Evolutionary conservation across 2,329 filamentous ascomycete genomes (phyloP), one percentile per base, ranked within the genome.

Genomic region (Colletotrichum zoysiae): DNA sequence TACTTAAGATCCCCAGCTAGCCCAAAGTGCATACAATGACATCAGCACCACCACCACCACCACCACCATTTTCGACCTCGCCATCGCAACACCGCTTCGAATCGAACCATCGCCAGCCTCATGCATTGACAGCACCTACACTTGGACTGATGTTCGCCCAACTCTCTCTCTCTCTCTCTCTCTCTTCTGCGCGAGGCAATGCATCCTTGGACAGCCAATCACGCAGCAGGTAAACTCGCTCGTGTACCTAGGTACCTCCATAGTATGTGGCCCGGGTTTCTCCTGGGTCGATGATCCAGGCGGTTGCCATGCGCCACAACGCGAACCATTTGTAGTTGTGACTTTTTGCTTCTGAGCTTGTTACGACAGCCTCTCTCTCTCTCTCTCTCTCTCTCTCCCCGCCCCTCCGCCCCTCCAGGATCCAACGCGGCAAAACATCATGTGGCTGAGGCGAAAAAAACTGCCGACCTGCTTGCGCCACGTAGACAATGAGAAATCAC

Each of bases 71-170:
- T 23, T 16, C 6, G 9, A 35, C 16, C 46, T 38, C 42, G 8
- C 23, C 46, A 62, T 38, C n/a, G 60, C 48, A 42, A 53, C 35
- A 63, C 23, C 46, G 60, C 23, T 53, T 53, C 35, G 16, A 40
- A 53, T 53, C 60, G 42, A 35, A 35, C 16, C n/a, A 30, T 40
- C 12, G 23, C 12, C n/a, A 7, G 3, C 35, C 35, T n/a, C 56
- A 30, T 9, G 56, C 56, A 58, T 58, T 58, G 56, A 58, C 56
- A 30, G 56, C 56, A 58, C 38, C n/a, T 58, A 42, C 12, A n/a
- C 20, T 57, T 14, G 53, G 53, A 11, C 35, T 23, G 35, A 23
- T 57, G 20, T 44, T 57, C 33, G 20, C 30, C 53, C 2, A 20
- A 16, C 40, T 18, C 40, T 5, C 14, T 6, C 4, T 44, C 16